Evolutionary conservation across 2,329 filamentous ascomycete species (phyloP).

Genomic region (Sordariomycetes sp.): DNA sequence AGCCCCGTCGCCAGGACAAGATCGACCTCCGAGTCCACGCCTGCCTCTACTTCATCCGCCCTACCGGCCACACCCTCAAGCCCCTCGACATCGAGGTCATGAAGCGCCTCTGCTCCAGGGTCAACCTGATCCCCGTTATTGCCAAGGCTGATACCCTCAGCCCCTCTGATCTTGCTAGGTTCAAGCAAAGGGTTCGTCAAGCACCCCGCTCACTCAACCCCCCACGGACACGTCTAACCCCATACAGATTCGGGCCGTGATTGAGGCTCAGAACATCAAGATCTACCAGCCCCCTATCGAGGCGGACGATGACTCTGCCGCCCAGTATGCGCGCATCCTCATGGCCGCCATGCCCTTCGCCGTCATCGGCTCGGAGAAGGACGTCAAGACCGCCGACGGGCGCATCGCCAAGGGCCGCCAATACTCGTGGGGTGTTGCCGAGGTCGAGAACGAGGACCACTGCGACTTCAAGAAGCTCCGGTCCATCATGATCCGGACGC

Average conservation of each 20-base stretch:
- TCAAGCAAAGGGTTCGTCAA: constrained; percentile 78
- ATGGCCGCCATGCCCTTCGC: constrained; percentile 98
- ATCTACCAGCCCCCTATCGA: constrained; percentile 97
- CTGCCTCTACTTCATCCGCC: constrained; percentile 98
- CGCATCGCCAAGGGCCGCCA: constrained; percentile 98
- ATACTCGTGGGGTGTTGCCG: constrained; percentile 98
- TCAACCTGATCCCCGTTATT: constrained; percentile 96
- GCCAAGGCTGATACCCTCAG: constrained; percentile 98
- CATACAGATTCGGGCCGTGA: constrained; percentile 75
- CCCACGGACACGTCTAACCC: constrained; percentile 14
- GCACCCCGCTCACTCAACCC: neutral
- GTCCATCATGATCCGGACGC: constrained; percentile 94
- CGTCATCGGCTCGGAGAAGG: constrained; percentile 98
- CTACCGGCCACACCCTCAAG: constrained; percentile 96
- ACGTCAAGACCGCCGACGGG: constrained; percentile 91
- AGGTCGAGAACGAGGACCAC: constrained; percentile 99
- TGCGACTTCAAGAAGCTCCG: constrained; percentile 99
- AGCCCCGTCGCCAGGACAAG: constrained; percentile 95
- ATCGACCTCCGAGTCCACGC: constrained; percentile 98
- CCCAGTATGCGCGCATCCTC: constrained; percentile 85
- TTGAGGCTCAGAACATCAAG: constrained; percentile 98
- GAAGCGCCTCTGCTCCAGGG: constrained; percentile 96
- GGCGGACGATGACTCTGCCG: constrained; percentile 95
- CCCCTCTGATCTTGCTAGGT: constrained; percentile 79
- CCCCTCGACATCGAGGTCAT: constrained; percentile 99